Evolutionary conservation across 2,329 filamentous ascomycete genomes (phyloP).

Genomic region (Apiospora arundinis): DNA sequence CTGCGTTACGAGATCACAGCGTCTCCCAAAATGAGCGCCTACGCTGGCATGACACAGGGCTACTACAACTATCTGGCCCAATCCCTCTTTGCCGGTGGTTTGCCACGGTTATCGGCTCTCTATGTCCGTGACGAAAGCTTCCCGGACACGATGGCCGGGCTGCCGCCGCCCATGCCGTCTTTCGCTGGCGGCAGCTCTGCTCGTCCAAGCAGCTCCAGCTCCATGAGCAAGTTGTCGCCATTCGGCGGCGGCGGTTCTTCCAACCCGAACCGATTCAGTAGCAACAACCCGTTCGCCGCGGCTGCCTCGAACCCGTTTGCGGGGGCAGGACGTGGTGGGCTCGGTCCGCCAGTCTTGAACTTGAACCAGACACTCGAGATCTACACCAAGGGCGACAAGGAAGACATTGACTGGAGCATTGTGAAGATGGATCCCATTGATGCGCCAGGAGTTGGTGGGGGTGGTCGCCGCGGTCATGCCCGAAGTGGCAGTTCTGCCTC

Average conservation of each 20-base stretch:
- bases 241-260: neutral
- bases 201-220: conserved; percentile 44
- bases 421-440: conserved; percentile 51
- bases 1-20: conserved; percentile 85
- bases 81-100: conserved; percentile 77
- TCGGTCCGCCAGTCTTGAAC: conserved; percentile 38
- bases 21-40: conserved; percentile 61
- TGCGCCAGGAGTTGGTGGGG: conserved; percentile 28
- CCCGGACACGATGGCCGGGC: conserved; percentile 75
- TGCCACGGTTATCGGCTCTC: conserved; percentile 76
- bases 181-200: conserved; percentile 45
- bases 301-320: conserved; percentile 35
- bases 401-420: conserved; percentile 65
- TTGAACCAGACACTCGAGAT: conserved; percentile 63
- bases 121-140: conserved; percentile 89
- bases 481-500: conserved; percentile 34
- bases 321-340: conserved; percentile 37
- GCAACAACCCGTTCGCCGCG: conserved; percentile 64
- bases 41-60: conserved; percentile 58
- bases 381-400: conserved; percentile 62
- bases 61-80: conserved; percentile 88
- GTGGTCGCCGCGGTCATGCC: conserved; percentile 36
- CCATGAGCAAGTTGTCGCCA: conserved; percentile 32
- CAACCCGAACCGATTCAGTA: conserved; percentile 56
- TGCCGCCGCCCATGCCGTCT: conserved; percentile 66